Evolutionary conservation across 108 stramenopile genomes (phyloP), one percentile per base, ranked within the genome.

Genomic region (Nannochloropsis salina): DNA sequence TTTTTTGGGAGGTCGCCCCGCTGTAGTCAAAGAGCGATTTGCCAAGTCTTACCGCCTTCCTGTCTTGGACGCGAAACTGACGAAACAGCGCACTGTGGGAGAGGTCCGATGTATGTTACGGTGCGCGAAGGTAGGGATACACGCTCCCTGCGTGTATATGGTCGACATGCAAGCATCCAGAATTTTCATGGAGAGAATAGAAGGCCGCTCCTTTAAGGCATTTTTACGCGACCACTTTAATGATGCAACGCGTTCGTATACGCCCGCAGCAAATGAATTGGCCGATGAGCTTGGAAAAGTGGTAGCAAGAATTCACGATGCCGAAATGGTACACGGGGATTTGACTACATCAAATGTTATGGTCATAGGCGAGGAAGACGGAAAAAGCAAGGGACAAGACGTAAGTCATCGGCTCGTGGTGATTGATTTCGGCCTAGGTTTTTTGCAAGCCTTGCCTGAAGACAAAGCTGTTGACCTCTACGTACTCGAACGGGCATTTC

Each of bases 401-500:
- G 18, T n/a, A 79, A 43, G n/a, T 15, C 83, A 83, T 82, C 86
- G 45, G 80, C 43, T 97, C 42, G 91, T 92, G 42, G 87, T 96
- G 80, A 96, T 98, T 87, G 97, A 98, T 91, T 98, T 98, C 92
- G 97, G 97, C 22, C 89, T 98, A 42, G 94, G 95, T 2, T 84
- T 84, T 4, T 10, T 42, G 92, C 47, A 95, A 83, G 83, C 92
- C 44, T 93, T 90, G 86, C 89, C 90, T 10, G 97, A 98, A 93
- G 97, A 97, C 90, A 95, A 94, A 89, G 98, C 97, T 45, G 98
- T 97, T n/a, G 98, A 98, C 90, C 90, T 97, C 42, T 97, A 97
- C 89, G 98, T 98, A 12, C 90, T 98, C 74, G 96, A 98, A 86
- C 92, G 98, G 82, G 97, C 98, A 6, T 93, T 98, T 44, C 42